phyloP scores from a whole-genome alignment of 2,329 filamentous ascomycete genomes.

The Aspergillus ustus region DNA sequence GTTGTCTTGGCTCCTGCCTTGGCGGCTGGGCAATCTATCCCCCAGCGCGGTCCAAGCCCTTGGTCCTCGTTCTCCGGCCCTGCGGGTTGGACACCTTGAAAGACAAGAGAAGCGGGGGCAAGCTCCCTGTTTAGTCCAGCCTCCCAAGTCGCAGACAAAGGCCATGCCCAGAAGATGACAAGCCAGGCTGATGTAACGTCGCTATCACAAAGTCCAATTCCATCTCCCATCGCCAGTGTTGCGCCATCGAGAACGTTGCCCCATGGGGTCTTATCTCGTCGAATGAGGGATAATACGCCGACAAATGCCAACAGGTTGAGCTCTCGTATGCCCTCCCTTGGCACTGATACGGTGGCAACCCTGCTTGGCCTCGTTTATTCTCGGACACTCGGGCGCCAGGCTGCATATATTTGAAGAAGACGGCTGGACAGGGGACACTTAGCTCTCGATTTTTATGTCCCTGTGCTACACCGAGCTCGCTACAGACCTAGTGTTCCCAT shows the following conservation, averaged over 20 bases:
- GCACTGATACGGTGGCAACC: neutral
- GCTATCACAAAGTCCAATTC: neutral
- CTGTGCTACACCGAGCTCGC: neutral
- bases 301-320: neutral
- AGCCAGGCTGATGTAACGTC: constrained; percentile 6
- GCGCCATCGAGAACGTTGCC: neutral
- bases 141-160: neutral
- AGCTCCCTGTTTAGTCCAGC: neutral
- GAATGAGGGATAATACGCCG: neutral
- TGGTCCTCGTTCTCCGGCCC: neutral
- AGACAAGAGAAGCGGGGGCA: neutral
- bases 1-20: neutral
- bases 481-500: neutral
- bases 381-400: neutral
- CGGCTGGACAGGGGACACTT: neutral
- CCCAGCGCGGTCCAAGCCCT: neutral
- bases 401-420: neutral
- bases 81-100: neutral
- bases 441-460: neutral
- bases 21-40: neutral
- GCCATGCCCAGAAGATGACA: neutral
- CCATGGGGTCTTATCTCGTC: neutral
- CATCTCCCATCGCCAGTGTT: neutral
- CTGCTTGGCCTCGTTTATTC: neutral
- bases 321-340: neutral